These are phyloP conservation scores for Coleophoma crateriformis DNA, from an alignment of 2,329 filamentous ascomycete genomes.

Conservation along the genomic window DNA sequence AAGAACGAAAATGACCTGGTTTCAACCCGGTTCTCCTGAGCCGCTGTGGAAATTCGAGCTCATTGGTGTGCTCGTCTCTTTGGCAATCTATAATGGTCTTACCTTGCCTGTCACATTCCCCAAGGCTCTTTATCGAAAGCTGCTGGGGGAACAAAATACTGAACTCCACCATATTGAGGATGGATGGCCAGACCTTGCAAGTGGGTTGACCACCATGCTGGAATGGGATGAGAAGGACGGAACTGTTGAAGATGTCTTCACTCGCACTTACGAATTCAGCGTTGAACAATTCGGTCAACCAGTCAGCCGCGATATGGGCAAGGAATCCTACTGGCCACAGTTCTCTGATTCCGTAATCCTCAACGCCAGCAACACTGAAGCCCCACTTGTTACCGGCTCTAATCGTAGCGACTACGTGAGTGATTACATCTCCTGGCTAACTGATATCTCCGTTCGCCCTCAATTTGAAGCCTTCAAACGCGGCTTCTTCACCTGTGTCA, in stretches of 20 bases:
- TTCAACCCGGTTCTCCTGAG: conserved; percentile 75
- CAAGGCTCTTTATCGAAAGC: conserved; percentile 72
- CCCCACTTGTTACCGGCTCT: conserved; percentile 70
- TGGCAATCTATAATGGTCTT: conserved; percentile 90
- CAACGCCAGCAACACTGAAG: conserved; percentile 34
- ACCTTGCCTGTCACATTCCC: conserved; percentile 90
- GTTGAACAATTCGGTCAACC: conserved; percentile 51
- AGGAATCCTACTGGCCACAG: conserved; percentile 44
- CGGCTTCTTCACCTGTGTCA: conserved; percentile 74
- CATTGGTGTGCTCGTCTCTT: conserved; percentile 77
- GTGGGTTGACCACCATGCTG: conserved; percentile 65
- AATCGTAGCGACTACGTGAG: conserved; percentile 75
- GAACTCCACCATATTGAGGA: conserved; percentile 74
- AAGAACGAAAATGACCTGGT: conserved; percentile 78
- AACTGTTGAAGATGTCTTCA: conserved; percentile 74
- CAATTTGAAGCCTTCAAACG: conserved; percentile 77
- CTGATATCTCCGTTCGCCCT: conserved; percentile 67
- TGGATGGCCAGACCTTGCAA: conserved; percentile 79
- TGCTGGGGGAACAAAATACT: conserved; percentile 64
- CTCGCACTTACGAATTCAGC: conserved; percentile 83
- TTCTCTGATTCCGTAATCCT: conserved; percentile 28
- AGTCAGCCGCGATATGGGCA: conserved; percentile 49
- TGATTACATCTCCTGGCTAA: conserved; percentile 82
- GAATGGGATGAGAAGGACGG: conserved; percentile 73
- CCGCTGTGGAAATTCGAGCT: conserved; percentile 88